Base-by-base conservation (phyloP, 2,329 filamentous ascomycete species). In the Phaeosphaeriaceae sp. region DNA sequence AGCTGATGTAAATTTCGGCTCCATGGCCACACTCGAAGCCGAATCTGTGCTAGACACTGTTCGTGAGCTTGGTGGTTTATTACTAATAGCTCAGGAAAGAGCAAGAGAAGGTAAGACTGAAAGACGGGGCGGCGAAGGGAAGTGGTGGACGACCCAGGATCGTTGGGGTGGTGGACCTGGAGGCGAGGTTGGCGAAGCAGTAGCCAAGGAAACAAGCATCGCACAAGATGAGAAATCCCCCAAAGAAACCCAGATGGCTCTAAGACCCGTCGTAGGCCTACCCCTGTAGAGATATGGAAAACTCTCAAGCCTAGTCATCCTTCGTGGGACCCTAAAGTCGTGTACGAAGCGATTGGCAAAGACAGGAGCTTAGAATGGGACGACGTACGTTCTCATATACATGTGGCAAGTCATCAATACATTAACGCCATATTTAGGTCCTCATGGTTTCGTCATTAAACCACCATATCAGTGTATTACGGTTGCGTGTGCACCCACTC, bases 401-500 rank as follows among this genome's bases (percentile, higher is more conserved):
- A 23, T 34, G 16, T 20, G 28, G 16, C 26, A 17, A 20, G 26
- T 3, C 5, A 30, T 41, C 2, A 26, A 30, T 32, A 39, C 40
- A 45, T 46, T 67, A 21, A 70, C 42, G 20, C 21, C 11, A n/a
- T 35, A 3, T 16, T 21, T 60, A 86, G 82, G 77, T 86, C 42
- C 86, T 83, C 68, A 79, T 86, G 76, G 61, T 86, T 39, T 86
- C 83, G 11, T 82, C 82, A 18, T 74, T 86, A 54, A 86, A 86
- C 64, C 83, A 85, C 68, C 84, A 87, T 58, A 75, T 86, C 52
- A 79, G 81, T 47, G 78, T 87, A 39, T 65, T 87, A 43, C 83
- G 82, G 56, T 73, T 87, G 39, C 80, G 78, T 26, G 76, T 87
- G 36, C 83, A 86, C 64, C 71, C 73, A 18, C 73, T 76, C 16